Percentiles rank a stretch among this genome's conserved stretches.
These are phyloP conservation scores for Xylariaceae sp. DNA, from an alignment of 2,329 filamentous ascomycete genomes.

Conservation along the genomic window DNA sequence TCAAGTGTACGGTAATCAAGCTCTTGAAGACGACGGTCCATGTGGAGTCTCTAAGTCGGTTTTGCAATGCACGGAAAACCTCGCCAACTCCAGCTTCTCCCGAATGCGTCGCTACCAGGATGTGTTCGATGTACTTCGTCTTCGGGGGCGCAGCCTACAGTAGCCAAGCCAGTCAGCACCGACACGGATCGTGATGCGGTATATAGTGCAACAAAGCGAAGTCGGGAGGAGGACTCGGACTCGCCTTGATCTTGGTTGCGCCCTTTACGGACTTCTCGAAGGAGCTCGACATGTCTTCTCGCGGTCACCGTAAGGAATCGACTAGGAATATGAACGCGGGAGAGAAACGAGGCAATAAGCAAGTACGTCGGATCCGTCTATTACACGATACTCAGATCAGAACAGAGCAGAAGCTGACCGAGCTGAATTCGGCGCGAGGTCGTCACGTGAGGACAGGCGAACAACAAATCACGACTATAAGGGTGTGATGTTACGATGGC, in stretches of 20 bases:
- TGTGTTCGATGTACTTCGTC: conserved; percentile 98
- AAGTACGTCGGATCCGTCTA: conserved; percentile 2
- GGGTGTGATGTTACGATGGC: conserved; percentile 6
- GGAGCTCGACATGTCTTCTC: conserved; percentile 64
- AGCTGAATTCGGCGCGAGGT: conserved; percentile 9
- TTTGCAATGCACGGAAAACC: conserved; percentile 86
- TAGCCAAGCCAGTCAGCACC: conserved; percentile 18
- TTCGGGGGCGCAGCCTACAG: conserved; percentile 85
- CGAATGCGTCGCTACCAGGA: conserved; percentile 88
- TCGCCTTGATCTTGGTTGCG: conserved; percentile 93
- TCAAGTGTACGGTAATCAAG: conserved; percentile 89
- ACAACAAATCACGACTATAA: conserved; percentile 4
- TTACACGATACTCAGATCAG: conserved; percentile 6
- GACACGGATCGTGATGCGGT: neutral
- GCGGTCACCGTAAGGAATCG: neutral
- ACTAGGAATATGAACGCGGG: neutral
- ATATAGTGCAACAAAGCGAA: neutral
- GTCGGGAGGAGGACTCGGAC: conserved; percentile 14
- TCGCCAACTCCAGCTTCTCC: conserved; percentile 93
- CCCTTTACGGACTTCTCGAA: conserved; percentile 99
- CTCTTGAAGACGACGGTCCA: conserved; percentile 99
- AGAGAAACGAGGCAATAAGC: neutral
- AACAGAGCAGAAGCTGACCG: neutral
- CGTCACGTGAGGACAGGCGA: conserved; percentile 13
- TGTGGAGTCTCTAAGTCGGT: conserved; percentile 86